Evolutionary conservation across 169 alveolate species (phyloP), one percentile per base, ranked within the genome.

Genomic region (Eimeria necatrix): DNA sequence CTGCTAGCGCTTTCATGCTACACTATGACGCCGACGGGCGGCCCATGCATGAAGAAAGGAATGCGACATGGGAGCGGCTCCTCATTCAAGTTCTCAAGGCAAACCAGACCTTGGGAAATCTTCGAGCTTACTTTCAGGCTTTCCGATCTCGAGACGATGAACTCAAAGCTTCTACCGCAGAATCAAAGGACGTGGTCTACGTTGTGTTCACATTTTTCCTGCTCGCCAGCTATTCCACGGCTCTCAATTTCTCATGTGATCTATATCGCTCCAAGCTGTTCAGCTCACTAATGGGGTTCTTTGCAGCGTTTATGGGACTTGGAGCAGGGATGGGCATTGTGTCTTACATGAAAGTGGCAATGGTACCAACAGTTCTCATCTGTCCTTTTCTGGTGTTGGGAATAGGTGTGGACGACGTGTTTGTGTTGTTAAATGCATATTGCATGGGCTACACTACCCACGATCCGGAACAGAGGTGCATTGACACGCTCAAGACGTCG

Each of bases 341-440:
- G 92, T 81, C 97, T 1, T 95, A 91, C 74, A 88, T 96, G 86
- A 96, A 97, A 9, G 96, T 97, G 86, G 95, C 97, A 0, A 95
- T 96, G 92, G 97, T 96, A 46, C 98, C 97, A 46, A 96, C 98
- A 0, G 97, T 95, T 4, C 85, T 96, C 20, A 96, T 96, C 32
- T 91, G 97, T 22, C 97, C 97, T 4, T 97, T 97, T 91, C 94
- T 97, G 32, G 95, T 97, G 14, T 93, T 97, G 91, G 98, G 98
- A 6, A 96, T 96, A 32, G 98, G 97, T 22, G 97, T 95, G 32
- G 97, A 97, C 91, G 97, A 97, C 60, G 81, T 96, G 48, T 97
- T 97, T 80, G 98, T 97, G 46, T 71, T 97, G 53, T 85, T 97
- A 48, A 97, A 97, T 60, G 94, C 96, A 60, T 97, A 97, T 76